Evolutionary conservation across 169 alveolate genomes (phyloP), one percentile per base, ranked within the genome.

Genomic region (Plasmodium inui): DNA sequence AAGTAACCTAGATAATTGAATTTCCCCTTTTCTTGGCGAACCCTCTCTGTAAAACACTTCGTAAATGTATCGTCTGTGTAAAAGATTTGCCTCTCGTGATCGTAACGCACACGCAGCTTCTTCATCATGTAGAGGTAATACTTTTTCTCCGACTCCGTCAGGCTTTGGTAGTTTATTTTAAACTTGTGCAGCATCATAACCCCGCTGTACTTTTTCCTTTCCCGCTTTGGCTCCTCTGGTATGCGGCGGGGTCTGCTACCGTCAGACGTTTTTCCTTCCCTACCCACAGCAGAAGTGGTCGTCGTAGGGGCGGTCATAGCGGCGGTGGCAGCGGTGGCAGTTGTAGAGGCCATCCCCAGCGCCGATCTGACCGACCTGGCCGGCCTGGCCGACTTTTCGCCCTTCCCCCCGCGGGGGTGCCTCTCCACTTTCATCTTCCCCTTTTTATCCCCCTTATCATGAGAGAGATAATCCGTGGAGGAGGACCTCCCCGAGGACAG

Each of bases 81-180:
- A 34, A 89, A 89, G 8, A 89, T 55, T 1, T 80, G 41, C 39
- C 82, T 79, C 57, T 34, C 73, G 37, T 30, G 14, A 32, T 89
- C 94, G 72, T 89, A 89, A 37, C 61, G 22, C 30, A 89, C 73
- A 7, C 67, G 72, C 72, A 89, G 72, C 50, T 67, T 89, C 37
- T 80, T 89, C 83, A 89, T 89, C 94, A 89, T 89, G 41, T 89
- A 79, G 14, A 30, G 70, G 61, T 89, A 89, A 73, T 89, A 89
- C 19, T 67, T 41, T 17, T 89, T 32, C 46, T 89, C 94, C 17
- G 14, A 6, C 9, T 37, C 39, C n/a, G 89, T 79, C 1, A 89
- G 61, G 2, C 46, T 89, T 22, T 89, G 41, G 46, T 79, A 89
- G 22, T 89, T 55, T 61, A 80, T 89, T 73, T 80, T 89, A 80